phyloP scores from a whole-genome alignment of 257 asterid genomes.

The Solanum pennellii region DNA sequence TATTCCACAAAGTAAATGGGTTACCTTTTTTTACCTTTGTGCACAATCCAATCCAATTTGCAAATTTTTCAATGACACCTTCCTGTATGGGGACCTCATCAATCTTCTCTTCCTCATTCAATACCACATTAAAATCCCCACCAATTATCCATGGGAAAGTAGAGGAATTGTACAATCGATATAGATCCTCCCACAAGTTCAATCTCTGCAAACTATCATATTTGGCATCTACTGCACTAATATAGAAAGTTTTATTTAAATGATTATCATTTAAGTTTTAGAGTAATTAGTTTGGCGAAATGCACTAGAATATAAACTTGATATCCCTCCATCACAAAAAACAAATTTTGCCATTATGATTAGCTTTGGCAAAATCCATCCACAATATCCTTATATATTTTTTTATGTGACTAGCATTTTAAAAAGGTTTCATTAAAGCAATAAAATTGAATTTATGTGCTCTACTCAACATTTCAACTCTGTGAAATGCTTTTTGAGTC shows the following conservation, averaged over 20 bases:
- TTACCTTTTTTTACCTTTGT: neutral
- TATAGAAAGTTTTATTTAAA: too few relatives aligned
- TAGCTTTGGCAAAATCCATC: neutral
- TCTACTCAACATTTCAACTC: neutral
- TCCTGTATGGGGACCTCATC: too few relatives aligned
- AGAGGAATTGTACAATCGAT: neutral
- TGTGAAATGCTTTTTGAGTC: neutral
- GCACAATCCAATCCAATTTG: neutral
- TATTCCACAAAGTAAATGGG: neutral
- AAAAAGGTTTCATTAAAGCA: neutral
- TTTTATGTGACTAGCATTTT: neutral
- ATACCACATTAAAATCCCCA: too few relatives aligned
- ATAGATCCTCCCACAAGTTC: neutral
- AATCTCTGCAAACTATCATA: neutral
- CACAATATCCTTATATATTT: neutral
- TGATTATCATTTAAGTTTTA: too few relatives aligned
- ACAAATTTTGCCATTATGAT: too few relatives aligned
- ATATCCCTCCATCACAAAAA: neutral
- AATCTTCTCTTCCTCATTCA: too few relatives aligned
- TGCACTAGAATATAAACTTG: neutral
- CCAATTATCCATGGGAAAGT: neutral
- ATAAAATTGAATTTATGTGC: too few relatives aligned
- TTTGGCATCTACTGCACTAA: neutral
- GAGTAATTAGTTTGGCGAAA: neutral
- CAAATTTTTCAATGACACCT: neutral